phyloP scores from a whole-genome alignment of 805 yeast species.

The Candida railenensis region DNA sequence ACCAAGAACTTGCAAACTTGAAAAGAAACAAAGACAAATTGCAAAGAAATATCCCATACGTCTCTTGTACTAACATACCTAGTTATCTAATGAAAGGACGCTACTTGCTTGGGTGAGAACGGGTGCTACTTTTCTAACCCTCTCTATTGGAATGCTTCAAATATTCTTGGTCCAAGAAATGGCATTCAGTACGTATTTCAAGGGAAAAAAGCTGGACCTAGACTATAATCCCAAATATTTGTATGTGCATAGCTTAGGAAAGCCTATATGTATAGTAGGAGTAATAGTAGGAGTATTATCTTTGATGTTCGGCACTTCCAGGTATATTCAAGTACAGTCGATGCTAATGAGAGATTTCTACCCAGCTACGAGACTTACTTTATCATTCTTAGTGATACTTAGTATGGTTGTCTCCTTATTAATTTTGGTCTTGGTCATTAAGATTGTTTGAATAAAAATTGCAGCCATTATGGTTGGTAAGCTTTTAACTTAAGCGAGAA shows the following conservation, averaged over 20 bases:
- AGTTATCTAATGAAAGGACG: slow-evolving; percentile 36
- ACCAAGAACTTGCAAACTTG: not conserved
- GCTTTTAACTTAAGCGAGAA: not conserved
- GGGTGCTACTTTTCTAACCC: slow-evolving; percentile 19
- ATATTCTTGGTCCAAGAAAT: slow-evolving; percentile 18
- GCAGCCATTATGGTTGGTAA: too few species aligned
- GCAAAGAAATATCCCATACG: not conserved
- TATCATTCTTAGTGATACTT: slow-evolving; percentile 17
- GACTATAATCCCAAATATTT: not conserved
- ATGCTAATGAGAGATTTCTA: slow-evolving; percentile 17
- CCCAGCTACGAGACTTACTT: slow-evolving; percentile 23
- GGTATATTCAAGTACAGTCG: slow-evolving; percentile 27
- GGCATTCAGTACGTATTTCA: not conserved
- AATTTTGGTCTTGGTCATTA: slow-evolving; percentile 19
- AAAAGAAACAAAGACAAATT: not conserved
- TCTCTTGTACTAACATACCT: slow-evolving; percentile 13
- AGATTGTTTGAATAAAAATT: not conserved
- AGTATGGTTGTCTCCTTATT: slow-evolving; percentile 17
- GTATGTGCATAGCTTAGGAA: slow-evolving; percentile 12
- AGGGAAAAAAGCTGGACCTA: slow-evolving; percentile 2
- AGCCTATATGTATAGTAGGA: slow-evolving; percentile 16
- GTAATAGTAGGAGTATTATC: slow-evolving; percentile 16
- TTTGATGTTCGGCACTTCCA: slow-evolving; percentile 18
- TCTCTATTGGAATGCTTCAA: slow-evolving; percentile 24
- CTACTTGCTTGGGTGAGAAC: slow-evolving; percentile 30